These are phyloP conservation scores for Monocercomonoides exilis DNA, from an alignment of 78 protist species.

Conservation along the genomic window DNA sequence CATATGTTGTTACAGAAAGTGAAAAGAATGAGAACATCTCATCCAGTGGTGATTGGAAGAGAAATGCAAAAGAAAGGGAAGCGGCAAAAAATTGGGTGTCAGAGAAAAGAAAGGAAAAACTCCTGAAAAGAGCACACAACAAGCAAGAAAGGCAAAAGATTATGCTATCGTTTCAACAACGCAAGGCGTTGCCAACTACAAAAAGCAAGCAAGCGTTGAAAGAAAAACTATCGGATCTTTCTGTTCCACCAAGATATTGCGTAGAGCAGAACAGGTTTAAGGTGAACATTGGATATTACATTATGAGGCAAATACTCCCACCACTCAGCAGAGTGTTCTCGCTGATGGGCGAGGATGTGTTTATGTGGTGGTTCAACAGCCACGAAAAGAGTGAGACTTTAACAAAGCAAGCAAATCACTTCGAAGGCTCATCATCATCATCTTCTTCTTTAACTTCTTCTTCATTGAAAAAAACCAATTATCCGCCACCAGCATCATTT, in stretches of 20 bases:
- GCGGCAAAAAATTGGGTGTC: no score
- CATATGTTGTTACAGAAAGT: background rate
- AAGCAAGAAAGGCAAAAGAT: background rate
- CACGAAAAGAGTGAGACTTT: no score
- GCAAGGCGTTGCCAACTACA: background rate
- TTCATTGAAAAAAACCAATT: no score
- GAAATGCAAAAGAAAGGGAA: no score
- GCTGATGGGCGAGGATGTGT: background rate
- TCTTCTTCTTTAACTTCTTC: no score
- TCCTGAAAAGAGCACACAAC: background rate
- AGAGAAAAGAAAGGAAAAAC: no score
- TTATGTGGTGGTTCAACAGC: background rate
- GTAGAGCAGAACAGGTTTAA: background rate
- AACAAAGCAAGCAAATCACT: no score
- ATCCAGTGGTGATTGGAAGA: no score
- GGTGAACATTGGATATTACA: background rate
- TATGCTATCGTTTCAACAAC: no score
- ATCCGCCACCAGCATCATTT: no score
- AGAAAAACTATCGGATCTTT: background rate
- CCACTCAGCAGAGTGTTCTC: background rate
- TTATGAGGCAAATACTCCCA: background rate
- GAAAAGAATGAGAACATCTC: no score
- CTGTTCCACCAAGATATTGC: background rate
- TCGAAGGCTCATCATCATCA: no score
- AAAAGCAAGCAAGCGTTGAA: background rate